A percentile compares a stretch with the other conserved stretches of the same genome.
These are phyloP conservation scores for Botrytis cinerea DNA, from an alignment of 2,329 filamentous ascomycete species.

Conservation along the genomic window DNA sequence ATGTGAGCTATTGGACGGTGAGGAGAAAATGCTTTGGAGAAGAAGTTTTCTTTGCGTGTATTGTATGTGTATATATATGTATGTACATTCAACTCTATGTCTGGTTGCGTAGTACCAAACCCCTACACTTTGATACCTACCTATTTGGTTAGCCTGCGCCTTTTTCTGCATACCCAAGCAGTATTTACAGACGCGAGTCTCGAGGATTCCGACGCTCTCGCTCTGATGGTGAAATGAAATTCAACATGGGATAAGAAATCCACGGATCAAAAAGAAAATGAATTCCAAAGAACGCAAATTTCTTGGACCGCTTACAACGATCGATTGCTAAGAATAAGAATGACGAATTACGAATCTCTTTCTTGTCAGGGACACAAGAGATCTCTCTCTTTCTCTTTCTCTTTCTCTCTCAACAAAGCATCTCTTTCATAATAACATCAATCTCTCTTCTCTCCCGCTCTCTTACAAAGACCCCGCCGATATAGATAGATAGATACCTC, in stretches of 20 bases:
- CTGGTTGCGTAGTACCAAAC: too few species aligned
- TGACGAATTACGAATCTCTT: not conserved
- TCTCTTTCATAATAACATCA: not conserved
- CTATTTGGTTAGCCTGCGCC: not conserved
- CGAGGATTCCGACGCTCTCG: not conserved
- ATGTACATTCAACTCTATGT: too few species aligned
- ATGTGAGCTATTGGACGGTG: not conserved
- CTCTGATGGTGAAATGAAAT: not conserved
- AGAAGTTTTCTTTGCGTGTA: not conserved
- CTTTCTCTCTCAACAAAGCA: not conserved
- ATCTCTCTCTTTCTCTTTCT: not conserved
- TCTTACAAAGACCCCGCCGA: not conserved
- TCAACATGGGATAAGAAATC: not conserved
- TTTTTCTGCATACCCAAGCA: not conserved
- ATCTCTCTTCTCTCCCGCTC: not conserved
- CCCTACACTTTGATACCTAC: too few species aligned
- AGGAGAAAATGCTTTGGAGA: rapidly evolving
- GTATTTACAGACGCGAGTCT: not conserved
- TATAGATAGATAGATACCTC: not conserved
- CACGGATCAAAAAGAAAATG: too few species aligned
- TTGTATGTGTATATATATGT: too few species aligned
- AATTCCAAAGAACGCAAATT: too few species aligned
- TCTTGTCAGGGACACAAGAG: not conserved
- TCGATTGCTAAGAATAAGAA: not conserved
- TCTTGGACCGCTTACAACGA: not conserved